These are phyloP conservation scores for Gossypium arboreum DNA, from an alignment of 345 rosid genomes.

Conservation along the genomic window DNA sequence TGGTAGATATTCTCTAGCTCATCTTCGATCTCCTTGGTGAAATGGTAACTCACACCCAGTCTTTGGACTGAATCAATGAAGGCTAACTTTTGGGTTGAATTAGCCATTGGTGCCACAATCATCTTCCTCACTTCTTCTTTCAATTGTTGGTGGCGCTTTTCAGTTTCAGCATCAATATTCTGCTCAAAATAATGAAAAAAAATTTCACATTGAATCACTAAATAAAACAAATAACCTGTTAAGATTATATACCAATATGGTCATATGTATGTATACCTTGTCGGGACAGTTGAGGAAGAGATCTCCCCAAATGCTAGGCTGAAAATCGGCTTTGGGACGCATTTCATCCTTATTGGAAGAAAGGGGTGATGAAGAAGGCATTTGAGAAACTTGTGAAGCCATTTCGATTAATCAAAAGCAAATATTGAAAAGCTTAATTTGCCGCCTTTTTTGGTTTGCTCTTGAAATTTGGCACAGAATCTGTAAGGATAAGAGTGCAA, in stretches of 20 bases:
- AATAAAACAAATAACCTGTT: background rate
- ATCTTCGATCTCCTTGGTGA: slow-evolving; percentile 25
- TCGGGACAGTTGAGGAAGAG: background rate
- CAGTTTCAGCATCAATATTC: background rate
- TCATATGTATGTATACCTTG: background rate
- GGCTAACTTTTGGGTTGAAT: background rate
- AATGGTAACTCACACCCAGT: slow-evolving; percentile 27
- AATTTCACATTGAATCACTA: background rate
- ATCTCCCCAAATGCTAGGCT: slow-evolving; percentile 11
- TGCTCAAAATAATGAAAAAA: background rate
- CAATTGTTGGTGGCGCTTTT: background rate
- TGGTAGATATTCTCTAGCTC: background rate
- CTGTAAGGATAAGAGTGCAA: background rate
- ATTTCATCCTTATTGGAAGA: background rate
- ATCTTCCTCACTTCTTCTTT: slow-evolving; percentile 25
- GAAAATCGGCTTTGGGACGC: slow-evolving; percentile 2
- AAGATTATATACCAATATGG: background rate
- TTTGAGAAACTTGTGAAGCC: background rate
- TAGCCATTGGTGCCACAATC: background rate
- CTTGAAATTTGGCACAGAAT: background rate
- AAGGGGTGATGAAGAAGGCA: background rate
- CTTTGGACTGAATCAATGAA: slow-evolving; percentile 31
- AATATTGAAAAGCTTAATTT: background rate
- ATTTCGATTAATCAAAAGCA: background rate
- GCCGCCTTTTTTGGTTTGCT: background rate